A percentile compares a stretch with the other conserved stretches of the same genome.
Evolutionary conservation across 176 grass and related monocot species (phyloP).

Genomic region (Triticum turgidum): DNA sequence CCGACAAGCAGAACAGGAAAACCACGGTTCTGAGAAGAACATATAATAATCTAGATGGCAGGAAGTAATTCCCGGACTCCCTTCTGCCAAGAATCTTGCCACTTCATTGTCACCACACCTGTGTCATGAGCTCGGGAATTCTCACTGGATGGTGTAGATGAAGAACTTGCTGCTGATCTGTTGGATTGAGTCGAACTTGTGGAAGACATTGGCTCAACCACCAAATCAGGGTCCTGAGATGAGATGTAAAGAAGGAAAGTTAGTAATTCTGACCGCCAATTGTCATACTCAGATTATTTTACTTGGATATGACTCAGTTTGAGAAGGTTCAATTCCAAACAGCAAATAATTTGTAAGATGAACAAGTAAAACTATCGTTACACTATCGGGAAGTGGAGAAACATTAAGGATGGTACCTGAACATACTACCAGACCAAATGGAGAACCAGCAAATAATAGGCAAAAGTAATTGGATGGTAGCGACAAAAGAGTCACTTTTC

Average conservation of each 20-base stretch:
- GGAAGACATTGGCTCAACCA: constrained; percentile 73
- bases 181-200: constrained; percentile 52
- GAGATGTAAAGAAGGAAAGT: constrained; percentile 18
- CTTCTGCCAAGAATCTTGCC: not conserved
- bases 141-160: constrained; percentile 48
- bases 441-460: constrained; percentile 5
- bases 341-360: not conserved
- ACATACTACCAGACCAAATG: not conserved
- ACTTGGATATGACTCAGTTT: constrained; percentile 8
- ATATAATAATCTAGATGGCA: not conserved
- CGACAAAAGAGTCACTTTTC: not conserved
- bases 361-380: not conserved
- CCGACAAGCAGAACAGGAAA: not conserved
- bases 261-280: not conserved
- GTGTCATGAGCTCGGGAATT: constrained; percentile 55
- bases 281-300: not conserved
- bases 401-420: not conserved
- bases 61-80: not conserved
- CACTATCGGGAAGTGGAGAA: not conserved
- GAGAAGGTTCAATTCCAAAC: not conserved
- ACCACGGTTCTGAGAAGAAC: not conserved
- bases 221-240: constrained; percentile 70
- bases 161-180: constrained; percentile 52
- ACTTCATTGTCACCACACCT: constrained; percentile 37
- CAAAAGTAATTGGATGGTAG: not conserved